Base-by-base conservation (phyloP, 2,329 filamentous ascomycete genomes). In the Trichoderma simmonsii region DNA sequence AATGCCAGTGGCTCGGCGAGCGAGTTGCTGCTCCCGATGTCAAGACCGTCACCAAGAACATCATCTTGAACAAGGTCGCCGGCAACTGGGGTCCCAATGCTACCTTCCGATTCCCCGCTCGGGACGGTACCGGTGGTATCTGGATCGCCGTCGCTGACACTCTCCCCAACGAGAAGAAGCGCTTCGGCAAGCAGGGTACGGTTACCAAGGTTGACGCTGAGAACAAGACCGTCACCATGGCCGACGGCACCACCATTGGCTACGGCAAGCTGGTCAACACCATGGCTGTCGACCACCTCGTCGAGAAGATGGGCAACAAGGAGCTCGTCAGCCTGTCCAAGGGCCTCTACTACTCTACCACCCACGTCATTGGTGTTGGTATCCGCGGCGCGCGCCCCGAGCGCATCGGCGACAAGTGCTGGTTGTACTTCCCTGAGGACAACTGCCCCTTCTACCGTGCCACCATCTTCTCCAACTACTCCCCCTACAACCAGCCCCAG, bases 401-500 rank as follows among this genome's bases (percentile, higher is more conserved):
- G 83, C 92, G 94, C 81, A 99, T 99, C 77, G 96, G 96, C 76
- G 96, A 99, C 87, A 99, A 98, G 89, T 99, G 96, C 91, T 99
- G 96, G 91, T 88, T 99, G 76, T 99, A 99, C 90, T 99, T 98
- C 90, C 96, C 96, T 74, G 96, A 99, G 84, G 92, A 97, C 83
- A 92, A 99, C 89, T 98, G 94, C 87, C 94, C 94, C 81, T 99
- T 99, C 89, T 99, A 99, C 89, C 93, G 96, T 78, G 96, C 96
- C 80, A 99, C 96, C 80, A 98, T 99, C 86, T 99, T 99, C 90
- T 98, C 95, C 84, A 99, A 99, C 90, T 99, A 99, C 89, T 98
- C 96, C 26, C 96, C 95, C 68, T 91, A 97, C 90, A 99, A 99
- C 88, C 96, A 98, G 86, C 96, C 96, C 39, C 86, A 93, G 76